Evolutionary conservation across 495 filamentous ascomycete species (phyloP).

Genomic region (Xylaria acuta): DNA sequence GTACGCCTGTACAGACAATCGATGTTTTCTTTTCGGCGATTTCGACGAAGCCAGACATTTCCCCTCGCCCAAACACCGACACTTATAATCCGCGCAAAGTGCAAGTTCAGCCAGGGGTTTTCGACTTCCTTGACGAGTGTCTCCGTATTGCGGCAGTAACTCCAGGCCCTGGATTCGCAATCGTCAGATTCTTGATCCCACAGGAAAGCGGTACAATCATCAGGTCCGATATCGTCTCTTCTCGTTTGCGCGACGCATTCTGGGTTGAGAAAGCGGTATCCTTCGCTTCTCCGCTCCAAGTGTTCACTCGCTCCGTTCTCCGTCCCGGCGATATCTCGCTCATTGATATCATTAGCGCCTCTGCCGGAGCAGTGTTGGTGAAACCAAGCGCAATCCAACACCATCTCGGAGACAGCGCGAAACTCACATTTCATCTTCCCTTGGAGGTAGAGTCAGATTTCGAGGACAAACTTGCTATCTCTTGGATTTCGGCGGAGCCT

Average conservation of each 20-base stretch:
- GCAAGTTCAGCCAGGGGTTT: conserved; percentile 18
- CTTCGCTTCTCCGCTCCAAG: conserved; percentile 31
- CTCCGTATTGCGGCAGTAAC: conserved; percentile 24
- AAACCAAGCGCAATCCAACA: background rate
- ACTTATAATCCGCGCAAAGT: background rate
- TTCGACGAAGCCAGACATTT: background rate
- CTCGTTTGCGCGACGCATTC: conserved; percentile 32
- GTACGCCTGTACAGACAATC: conserved; percentile 14
- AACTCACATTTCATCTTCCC: background rate
- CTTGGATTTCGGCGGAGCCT: conserved; percentile 38
- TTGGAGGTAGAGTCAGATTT: conserved; percentile 34
- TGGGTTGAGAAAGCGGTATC: conserved; percentile 30
- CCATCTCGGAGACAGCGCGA: background rate
- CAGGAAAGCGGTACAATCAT: conserved; percentile 28
- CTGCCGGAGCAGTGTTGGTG: conserved; percentile 34
- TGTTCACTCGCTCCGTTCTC: conserved; percentile 24
- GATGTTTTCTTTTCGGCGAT: conserved; percentile 13
- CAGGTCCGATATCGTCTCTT: conserved; percentile 37
- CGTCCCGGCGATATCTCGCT: conserved; percentile 24
- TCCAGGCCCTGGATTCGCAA: conserved; percentile 2
- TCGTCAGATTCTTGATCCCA: conserved; percentile 34
- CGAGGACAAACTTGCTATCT: conserved; percentile 34
- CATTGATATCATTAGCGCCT: conserved; percentile 28
- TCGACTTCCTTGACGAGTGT: conserved; percentile 31
- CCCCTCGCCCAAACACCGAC: background rate